A percentile compares a stretch with the other conserved stretches of the same genome.
These are phyloP conservation scores for Solanum hybrid DNA, from an alignment of 305 asterid species.

Conservation along the genomic window DNA sequence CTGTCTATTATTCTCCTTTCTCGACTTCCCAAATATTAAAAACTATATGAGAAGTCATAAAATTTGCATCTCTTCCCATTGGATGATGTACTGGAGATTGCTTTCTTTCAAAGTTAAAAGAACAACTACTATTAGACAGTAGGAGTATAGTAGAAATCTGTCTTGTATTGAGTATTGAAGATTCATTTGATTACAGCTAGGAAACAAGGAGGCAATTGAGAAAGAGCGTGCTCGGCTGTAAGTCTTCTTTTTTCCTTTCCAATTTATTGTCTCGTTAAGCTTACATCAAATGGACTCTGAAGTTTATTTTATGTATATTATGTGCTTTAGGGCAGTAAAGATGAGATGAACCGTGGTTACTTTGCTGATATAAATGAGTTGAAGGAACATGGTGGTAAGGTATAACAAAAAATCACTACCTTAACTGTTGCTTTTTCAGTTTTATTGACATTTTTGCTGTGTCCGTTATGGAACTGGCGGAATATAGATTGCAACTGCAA, in stretches of 20 bases:
- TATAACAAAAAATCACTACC: constrained; percentile 3
- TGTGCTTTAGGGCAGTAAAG: constrained; percentile 75
- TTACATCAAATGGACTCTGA: not conserved
- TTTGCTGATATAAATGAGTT: constrained; percentile 69
- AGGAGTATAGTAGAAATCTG: not conserved
- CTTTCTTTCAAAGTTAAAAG: not conserved
- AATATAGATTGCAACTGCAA: constrained; percentile 59
- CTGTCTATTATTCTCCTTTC: not conserved
- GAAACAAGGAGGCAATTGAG: constrained; percentile 58
- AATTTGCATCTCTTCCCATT: not conserved
- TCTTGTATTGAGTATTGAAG: not conserved
- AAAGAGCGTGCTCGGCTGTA: constrained; percentile 83
- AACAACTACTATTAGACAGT: not conserved
- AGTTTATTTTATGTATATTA: constrained; percentile 10
- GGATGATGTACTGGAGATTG: not conserved
- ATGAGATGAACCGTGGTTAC: constrained; percentile 79
- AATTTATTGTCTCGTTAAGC: not conserved
- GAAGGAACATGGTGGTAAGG: constrained; percentile 90
- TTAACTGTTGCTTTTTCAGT: not conserved
- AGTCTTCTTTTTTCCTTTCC: constrained; percentile 21
- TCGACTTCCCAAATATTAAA: not conserved
- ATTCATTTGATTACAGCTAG: constrained; percentile 34
- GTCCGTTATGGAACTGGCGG: not conserved
- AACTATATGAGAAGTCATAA: not conserved
- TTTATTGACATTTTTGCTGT: not conserved